These are phyloP conservation scores for Talaromyces sp. DNA, from an alignment of 2,329 filamentous ascomycete genomes.

Conservation along the genomic window DNA sequence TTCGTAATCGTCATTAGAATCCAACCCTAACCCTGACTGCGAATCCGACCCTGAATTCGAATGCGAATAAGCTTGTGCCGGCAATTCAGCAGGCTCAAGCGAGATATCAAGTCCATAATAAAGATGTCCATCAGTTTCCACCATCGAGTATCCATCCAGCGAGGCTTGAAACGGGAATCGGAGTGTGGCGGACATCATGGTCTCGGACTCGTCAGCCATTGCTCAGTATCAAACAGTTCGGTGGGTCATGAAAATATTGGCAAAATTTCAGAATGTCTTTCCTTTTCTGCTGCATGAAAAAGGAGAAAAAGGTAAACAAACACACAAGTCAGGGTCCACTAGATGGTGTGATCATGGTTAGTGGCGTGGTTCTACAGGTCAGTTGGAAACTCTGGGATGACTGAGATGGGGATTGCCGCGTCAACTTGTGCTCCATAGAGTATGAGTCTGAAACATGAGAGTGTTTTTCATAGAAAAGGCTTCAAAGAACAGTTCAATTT, in stretches of 20 bases:
- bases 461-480: not conserved
- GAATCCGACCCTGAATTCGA: not conserved
- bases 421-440: conserved; percentile 7
- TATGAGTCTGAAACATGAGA: not conserved
- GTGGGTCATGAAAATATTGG: conserved; percentile 5
- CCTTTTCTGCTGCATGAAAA: not conserved
- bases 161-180: conserved; percentile 19
- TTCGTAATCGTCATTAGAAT: not conserved
- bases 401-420: conserved; percentile 3
- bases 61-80: not conserved
- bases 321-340: not conserved
- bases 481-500: not conserved
- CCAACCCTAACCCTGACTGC: not conserved
- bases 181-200: conserved; percentile 20
- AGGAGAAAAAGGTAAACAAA: not conserved
- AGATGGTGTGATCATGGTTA: not conserved
- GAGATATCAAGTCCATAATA: conserved; percentile 13
- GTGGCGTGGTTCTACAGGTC: conserved; percentile 1
- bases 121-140: conserved; percentile 4
- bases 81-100: not conserved
- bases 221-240: not conserved
- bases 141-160: conserved; percentile 2
- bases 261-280: not conserved
- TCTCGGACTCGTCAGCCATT: conserved; percentile 19
- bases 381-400: not conserved